Evolutionary conservation across 2,329 filamentous ascomycete genomes (phyloP), one percentile per base, ranked within the genome.

Genomic region (Fusarium begoniae): DNA sequence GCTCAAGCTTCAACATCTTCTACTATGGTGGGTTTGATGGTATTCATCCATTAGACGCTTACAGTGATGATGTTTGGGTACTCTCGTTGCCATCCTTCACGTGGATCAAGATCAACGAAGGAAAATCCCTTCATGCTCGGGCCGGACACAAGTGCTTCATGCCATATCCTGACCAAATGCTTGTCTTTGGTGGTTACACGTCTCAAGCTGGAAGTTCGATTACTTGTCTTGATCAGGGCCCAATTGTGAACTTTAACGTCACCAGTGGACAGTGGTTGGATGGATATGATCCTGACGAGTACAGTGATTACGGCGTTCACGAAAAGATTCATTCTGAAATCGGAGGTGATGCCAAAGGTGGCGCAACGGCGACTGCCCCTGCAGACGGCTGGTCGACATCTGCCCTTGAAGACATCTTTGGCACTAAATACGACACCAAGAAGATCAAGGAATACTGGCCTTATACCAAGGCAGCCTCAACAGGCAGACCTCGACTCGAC

Each of bases 1-100:
- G 86, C 40, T 93, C 92, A 17, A 94, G 91, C 66, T 93, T 92
- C 81, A 95, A 95, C 79, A 91, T 97, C 56, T 95, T 96, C 84
- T 94, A 94, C 83, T 96, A 94, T 76, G 94, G 93, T 22, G 94
- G 94, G 0, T 95, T 92, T 78, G 83, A 90, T 65, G 90, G 89
- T 0, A 73, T 90, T 11, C 66, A 87, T 63, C 35, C 67, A 1
- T 58, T 50, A 1, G 67, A 82, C 1, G 69, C 80, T 22, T 89
- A 85, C 72, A 86, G 81, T 61, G 90, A 94, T 69, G 92, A 94
- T 53, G 92, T 96, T 80, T 96, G 93, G 93, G 91, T 95, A 28
- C 84, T 96, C 18, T 94, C 93, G 1, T 83, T 97, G 11, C 94
- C 94, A 0, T 92, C 91, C 0, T 97, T 97, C 80, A 93, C 90